Evolutionary conservation across 768 basidiomycete species (phyloP), one percentile per base, ranked within the genome.

Genomic region (Hypholoma fasciculare): DNA sequence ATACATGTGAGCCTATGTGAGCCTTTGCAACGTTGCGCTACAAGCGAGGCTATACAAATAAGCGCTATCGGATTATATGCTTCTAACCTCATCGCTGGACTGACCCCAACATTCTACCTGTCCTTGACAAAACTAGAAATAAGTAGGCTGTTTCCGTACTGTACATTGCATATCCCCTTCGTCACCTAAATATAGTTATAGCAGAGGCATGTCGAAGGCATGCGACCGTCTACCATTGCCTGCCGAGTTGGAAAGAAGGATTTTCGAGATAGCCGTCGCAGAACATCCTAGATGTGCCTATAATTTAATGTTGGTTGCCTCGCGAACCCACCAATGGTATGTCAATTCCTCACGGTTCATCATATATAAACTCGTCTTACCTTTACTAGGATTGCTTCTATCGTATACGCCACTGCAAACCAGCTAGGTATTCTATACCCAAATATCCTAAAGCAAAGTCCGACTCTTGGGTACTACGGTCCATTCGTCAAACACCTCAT

Each of bases 251-350:
- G 46, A 52, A 17, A 39, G 37, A 27, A 30, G n/a, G 36, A 50
- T 53, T 14, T 53, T 27, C 9, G 52, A 47, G 17, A n/a, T 49
- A 2, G 37, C n/a, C 1, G 27, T 39, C 13, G 26, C 49, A 36
- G 52, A 54, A 2, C 13, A 51, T 27, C 52, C 46, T 4, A 49
- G 30, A 19, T 51, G 53, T 52, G 37, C 47, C 8, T 16, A 36
- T 9, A 56, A 52, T 49, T 27, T 63, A 8, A 59, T 63, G 61
- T 23, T 63, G 11, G 61, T 63, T 4, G 58, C 58, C 4, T 52
- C 49, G 47, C 58, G 61, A 26, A 52, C 53, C 4, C 58, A 59
- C 20, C 37, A 63, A 17, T 63, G 61, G 61, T 60, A 47, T 43
- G 44, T 52, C 14, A 39, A 23, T 34, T 19, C 40, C 12, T 12